These are phyloP conservation scores for Solanum chacoense DNA, from an alignment of 305 asterid genomes.

Conservation along the genomic window DNA sequence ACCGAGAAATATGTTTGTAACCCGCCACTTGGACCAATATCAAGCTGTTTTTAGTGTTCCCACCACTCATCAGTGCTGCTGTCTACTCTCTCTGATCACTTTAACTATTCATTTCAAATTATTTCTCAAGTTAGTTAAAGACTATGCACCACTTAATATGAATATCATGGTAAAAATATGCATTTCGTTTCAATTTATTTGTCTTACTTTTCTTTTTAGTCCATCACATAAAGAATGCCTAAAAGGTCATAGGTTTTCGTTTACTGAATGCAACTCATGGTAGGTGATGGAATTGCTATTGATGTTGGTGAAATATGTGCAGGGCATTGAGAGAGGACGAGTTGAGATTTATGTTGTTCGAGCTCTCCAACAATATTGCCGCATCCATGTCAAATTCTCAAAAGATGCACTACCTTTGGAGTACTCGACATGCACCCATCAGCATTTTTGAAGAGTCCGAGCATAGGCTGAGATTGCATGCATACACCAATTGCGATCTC, in stretches of 20 bases:
- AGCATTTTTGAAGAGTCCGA: background rate
- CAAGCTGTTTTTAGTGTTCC: background rate
- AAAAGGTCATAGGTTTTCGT: background rate
- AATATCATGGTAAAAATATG: background rate
- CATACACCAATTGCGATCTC: background rate
- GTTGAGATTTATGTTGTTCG: background rate
- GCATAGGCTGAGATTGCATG: background rate
- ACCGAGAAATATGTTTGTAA: background rate
- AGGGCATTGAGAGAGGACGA: background rate
- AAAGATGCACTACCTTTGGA: background rate
- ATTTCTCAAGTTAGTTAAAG: background rate
- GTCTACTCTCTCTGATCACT: background rate
- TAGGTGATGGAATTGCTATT: background rate
- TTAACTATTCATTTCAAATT: background rate
- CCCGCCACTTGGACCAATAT: background rate
- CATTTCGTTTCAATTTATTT: background rate
- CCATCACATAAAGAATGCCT: background rate
- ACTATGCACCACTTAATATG: background rate
- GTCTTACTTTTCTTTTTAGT: background rate
- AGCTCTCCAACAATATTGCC: background rate
- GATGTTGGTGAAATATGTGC: background rate
- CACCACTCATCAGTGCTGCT: background rate
- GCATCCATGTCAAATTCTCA: background rate
- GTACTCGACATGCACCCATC: background rate
- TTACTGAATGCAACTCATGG: background rate